Conservation (phyloP, 805 yeast genomes). For the Zygoascus bituminiphila region DNA sequence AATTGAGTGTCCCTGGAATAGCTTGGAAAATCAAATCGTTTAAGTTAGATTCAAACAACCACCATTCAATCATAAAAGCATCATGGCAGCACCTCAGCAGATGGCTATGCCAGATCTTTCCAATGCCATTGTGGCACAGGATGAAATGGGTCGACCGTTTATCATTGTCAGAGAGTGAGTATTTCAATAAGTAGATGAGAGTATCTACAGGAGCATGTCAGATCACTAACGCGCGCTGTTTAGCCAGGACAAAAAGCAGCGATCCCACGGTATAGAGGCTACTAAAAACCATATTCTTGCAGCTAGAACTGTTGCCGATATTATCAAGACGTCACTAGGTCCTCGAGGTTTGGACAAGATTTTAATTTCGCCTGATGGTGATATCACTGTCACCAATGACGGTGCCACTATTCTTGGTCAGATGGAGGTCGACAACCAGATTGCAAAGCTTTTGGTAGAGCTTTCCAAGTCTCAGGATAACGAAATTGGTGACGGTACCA, state of each 20-base stretch:
- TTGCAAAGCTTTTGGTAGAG: conserved; percentile 91
- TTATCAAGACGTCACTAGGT: conserved; percentile 86
- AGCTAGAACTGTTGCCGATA: conserved; percentile 88
- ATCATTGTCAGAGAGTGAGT: conserved; percentile 87
- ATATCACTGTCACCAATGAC: conserved; percentile 94
- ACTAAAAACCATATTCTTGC: conserved; percentile 79
- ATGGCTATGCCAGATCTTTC: conserved; percentile 79
- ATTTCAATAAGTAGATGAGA: too few relatives aligned
- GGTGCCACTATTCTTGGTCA: conserved; percentile 95
- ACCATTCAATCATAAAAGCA: too few relatives aligned
- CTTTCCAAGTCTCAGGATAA: conserved; percentile 93
- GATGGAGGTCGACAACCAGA: conserved; percentile 93
- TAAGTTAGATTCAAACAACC: neutral
- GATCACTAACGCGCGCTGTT: neutral
- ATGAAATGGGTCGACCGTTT: conserved; percentile 98
- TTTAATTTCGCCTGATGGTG: conserved; percentile 91
- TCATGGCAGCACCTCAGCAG: conserved; percentile 10
- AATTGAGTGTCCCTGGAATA: neutral
- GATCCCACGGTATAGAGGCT: conserved; percentile 75
- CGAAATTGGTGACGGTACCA: conserved; percentile 98
- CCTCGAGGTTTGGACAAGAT: conserved; percentile 99
- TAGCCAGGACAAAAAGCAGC: conserved; percentile 45
- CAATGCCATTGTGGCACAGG: conserved; percentile 97
- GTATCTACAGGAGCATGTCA: neutral
- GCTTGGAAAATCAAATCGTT: neutral